Evolutionary conservation across 1,284 basidiomycete genomes (phyloP).

Genomic region (Phellopilus nigrolimitatus): DNA sequence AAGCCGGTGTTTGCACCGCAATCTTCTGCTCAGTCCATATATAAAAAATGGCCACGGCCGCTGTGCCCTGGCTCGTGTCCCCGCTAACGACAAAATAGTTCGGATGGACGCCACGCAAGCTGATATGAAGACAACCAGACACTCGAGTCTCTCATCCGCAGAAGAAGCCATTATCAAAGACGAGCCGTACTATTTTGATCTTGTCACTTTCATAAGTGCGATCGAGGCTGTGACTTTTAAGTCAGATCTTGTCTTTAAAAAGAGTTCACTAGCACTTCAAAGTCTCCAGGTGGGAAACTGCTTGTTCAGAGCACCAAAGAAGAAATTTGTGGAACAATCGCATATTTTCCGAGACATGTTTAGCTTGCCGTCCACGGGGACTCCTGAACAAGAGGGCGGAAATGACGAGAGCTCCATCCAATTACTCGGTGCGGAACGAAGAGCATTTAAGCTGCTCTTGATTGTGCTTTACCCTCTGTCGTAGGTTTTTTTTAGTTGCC

Average conservation of each 20-base stretch:
- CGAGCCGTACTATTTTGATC: background rate
- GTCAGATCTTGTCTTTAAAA: too few relatives aligned
- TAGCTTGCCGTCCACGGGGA: background rate
- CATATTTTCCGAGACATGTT: slow-evolving; percentile 14
- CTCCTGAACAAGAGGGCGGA: slow-evolving; percentile 1
- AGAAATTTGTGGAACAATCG: slow-evolving; percentile 7
- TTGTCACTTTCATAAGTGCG: slow-evolving; percentile 6
- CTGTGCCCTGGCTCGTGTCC: too few relatives aligned
- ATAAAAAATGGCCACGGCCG: too few relatives aligned
- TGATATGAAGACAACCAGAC: too few relatives aligned
- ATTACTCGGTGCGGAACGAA: slow-evolving; percentile 1
- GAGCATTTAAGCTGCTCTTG: slow-evolving; percentile 9
- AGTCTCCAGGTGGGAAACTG: slow-evolving; percentile 3
- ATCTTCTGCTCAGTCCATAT: too few relatives aligned
- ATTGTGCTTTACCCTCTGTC: slow-evolving; percentile 5
- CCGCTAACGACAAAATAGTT: too few relatives aligned
- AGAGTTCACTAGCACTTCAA: background rate
- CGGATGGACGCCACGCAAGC: too few relatives aligned
- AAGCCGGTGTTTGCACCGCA: too few relatives aligned
- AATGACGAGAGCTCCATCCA: slow-evolving; percentile 7
- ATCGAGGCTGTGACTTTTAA: too few relatives aligned
- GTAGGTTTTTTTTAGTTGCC: background rate
- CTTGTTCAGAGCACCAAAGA: slow-evolving; percentile 1
- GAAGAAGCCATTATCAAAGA: background rate
- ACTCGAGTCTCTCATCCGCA: too few relatives aligned